phyloP scores from a whole-genome alignment of 2,329 filamentous ascomycete species.

The Teratosphaeria nubilosa region DNA sequence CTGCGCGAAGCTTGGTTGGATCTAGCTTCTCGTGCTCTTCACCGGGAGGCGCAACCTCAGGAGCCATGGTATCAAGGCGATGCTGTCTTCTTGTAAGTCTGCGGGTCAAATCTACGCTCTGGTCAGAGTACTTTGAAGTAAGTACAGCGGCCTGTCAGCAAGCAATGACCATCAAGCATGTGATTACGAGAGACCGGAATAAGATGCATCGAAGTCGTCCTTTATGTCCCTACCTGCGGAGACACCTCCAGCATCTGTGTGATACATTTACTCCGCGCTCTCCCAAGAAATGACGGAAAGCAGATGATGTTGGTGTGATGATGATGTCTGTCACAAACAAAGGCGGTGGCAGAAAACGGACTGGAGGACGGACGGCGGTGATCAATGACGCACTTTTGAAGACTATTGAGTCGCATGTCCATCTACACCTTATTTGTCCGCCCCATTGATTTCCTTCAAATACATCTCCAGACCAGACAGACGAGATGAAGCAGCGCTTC shows the following conservation, averaged over 20 bases:
- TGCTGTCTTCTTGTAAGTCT: neutral
- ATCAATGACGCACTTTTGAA: neutral
- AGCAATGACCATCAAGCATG: neutral
- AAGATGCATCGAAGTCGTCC: neutral
- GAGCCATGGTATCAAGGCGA: neutral
- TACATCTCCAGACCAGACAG: neutral
- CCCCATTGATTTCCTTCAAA: neutral
- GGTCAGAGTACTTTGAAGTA: neutral
- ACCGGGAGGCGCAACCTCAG: neutral
- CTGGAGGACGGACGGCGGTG: neutral
- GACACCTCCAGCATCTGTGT: neutral
- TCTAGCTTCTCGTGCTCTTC: neutral
- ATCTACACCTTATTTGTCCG: neutral
- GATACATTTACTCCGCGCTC: neutral
- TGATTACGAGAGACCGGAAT: neutral
- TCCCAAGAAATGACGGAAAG: neutral
- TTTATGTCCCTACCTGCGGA: neutral
- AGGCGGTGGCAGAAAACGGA: neutral
- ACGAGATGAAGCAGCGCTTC: conserved; percentile 64
- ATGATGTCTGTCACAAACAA: neutral
- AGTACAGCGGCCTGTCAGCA: neutral
- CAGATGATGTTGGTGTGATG: neutral
- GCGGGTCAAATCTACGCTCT: neutral
- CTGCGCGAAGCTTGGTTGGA: neutral
- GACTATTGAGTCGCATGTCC: neutral